Evolutionary conservation across 2,329 filamentous ascomycete genomes (phyloP).

Genomic region (Cercospora sp.): DNA sequence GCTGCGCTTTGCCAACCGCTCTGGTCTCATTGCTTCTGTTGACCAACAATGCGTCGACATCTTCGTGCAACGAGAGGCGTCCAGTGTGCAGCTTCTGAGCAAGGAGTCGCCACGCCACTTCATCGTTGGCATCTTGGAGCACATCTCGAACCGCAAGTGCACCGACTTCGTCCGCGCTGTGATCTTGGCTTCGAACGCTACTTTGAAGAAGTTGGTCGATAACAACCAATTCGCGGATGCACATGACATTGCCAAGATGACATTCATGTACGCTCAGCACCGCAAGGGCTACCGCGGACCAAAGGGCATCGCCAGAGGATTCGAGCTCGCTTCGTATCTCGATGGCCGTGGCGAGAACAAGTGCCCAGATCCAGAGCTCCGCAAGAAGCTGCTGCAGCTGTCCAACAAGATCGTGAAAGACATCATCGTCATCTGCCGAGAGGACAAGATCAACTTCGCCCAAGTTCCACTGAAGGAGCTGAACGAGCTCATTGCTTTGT

Average conservation of each 20-base stretch:
- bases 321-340: slow-evolving; percentile 50
- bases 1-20: slow-evolving; percentile 38
- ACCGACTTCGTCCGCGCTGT: slow-evolving; percentile 45
- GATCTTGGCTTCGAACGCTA: slow-evolving; percentile 44
- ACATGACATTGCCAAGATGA: slow-evolving; percentile 47
- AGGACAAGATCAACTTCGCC: slow-evolving; percentile 48
- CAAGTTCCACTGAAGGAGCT: slow-evolving; percentile 50
- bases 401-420: slow-evolving; percentile 46
- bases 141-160: slow-evolving; percentile 42
- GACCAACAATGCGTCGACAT: slow-evolving; percentile 31
- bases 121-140: slow-evolving; percentile 45
- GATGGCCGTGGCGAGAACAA: slow-evolving; percentile 45
- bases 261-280: slow-evolving; percentile 47
- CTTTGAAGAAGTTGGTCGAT: slow-evolving; percentile 41
- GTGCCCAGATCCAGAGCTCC: slow-evolving; percentile 40
- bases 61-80: slow-evolving; percentile 42
- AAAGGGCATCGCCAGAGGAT: slow-evolving; percentile 47
- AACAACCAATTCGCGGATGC: slow-evolving; percentile 46
- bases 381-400: slow-evolving; percentile 41
- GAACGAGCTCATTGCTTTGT: slow-evolving; percentile 48
- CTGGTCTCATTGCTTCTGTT: slow-evolving; percentile 42
- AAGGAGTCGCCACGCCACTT: slow-evolving; percentile 39
- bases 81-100: slow-evolving; percentile 38
- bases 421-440: slow-evolving; percentile 47
- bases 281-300: slow-evolving; percentile 47